Base-by-base conservation (phyloP, 345 rosid species). In the Populus euphratica region DNA sequence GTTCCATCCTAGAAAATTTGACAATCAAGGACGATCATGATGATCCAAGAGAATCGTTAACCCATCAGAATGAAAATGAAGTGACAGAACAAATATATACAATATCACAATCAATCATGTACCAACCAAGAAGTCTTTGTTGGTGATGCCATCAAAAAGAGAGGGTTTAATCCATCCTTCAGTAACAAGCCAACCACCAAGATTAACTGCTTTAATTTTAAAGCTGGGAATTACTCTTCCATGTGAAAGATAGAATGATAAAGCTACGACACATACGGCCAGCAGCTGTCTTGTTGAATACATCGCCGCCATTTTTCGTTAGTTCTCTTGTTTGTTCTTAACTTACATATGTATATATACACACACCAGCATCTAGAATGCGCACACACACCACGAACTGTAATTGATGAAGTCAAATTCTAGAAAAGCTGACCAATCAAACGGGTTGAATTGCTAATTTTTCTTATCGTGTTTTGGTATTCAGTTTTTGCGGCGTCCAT, bases 131-230 rank as follows among this genome's bases (percentile, higher is more conserved):
- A 91, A 86, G 76, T 91, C 89, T 73, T 82, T 86, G 85, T 89
- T 86, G 75, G 88, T 76, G 81, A 91, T 89, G 78, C 88, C 89
- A 44, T 91, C 84, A 20, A 91, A 91, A 33, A 91, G 92, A 73
- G 91, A 83, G 50, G 92, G 94, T 29, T 87, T 85, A 63, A 88
- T 91, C 94, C 92, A 89, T 39, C 91, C 91, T 89, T 89, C 94
- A 0, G 90, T 83, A 14, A 91, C 89, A 0, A 89, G 83, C 94
- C 94, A 91, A 11, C 94, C 94, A 72, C 92, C 92, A 16, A 91
- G 92, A 79, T 85, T 89, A 64, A 86, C 94, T 16, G 94, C 94
- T 84, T 70, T 83, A 21, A 86, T 43, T 70, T 65, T 62, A 49
- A 69, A 73, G 25, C 59, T 68, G 31, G 83, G 81, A 47, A 49